Evolutionary conservation across 768 basidiomycete genomes (phyloP).

Genomic region (Panellus pusillus): DNA sequence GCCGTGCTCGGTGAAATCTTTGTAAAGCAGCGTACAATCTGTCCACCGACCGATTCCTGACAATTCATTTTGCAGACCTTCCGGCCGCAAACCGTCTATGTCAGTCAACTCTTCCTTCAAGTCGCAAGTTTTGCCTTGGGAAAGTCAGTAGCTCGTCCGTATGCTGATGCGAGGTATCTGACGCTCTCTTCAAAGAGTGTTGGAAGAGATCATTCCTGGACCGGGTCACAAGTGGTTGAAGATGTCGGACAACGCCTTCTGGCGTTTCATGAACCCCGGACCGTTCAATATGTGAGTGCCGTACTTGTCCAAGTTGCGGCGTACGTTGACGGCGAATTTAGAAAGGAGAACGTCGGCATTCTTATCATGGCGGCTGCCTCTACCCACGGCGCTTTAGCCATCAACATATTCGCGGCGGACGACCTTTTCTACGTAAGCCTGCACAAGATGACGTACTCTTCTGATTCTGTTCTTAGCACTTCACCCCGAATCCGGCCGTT

Average conservation of each 20-base stretch:
- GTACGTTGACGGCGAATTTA: conserved; percentile 10
- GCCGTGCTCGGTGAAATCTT: conserved; percentile 28
- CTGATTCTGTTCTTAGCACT: not conserved
- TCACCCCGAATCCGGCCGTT: conserved; percentile 26
- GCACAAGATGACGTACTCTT: too few relatives aligned
- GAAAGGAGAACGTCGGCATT: conserved; percentile 48
- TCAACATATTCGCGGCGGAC: conserved; percentile 17
- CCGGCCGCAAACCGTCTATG: conserved; percentile 21
- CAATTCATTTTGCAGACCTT: conserved; percentile 5
- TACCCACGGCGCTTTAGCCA: conserved; percentile 41
- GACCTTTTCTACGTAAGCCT: conserved; percentile 40
- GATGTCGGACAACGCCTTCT: conserved; percentile 24
- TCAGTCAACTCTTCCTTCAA: conserved; percentile 24
- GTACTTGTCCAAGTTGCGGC: not conserved
- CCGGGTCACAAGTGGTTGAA: conserved; percentile 16
- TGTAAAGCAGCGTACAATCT: not conserved
- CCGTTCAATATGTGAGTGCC: conserved; percentile 38
- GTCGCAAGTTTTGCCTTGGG: conserved; percentile 16
- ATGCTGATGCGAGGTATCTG: not conserved
- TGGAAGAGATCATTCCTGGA: conserved; percentile 22
- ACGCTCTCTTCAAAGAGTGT: not conserved
- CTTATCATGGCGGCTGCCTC: conserved; percentile 48
- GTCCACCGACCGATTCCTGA: not conserved
- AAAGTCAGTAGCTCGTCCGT: conserved; percentile 8
- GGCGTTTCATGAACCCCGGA: conserved; percentile 45